These are phyloP conservation scores for Leccinum griseonigrum DNA, from an alignment of 1,284 basidiomycete species.

Conservation along the genomic window DNA sequence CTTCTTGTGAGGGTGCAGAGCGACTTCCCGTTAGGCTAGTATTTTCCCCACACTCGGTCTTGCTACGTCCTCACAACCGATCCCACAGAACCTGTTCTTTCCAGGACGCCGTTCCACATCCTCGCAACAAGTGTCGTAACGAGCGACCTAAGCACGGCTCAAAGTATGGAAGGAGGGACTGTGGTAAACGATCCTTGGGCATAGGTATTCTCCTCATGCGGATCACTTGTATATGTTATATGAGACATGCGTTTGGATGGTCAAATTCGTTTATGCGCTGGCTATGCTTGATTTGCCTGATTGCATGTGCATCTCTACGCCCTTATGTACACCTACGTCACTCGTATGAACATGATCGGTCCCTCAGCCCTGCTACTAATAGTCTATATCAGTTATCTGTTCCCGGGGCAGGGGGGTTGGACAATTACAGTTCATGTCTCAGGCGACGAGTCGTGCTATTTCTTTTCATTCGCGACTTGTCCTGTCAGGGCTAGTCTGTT, in stretches of 20 bases:
- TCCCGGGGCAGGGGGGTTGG: background rate
- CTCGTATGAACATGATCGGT: background rate
- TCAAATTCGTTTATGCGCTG: conserved; percentile 2
- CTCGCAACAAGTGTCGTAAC: conserved; percentile 68
- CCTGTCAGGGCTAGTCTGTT: background rate
- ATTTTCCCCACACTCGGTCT: conserved; percentile 5
- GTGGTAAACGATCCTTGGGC: conserved; percentile 17
- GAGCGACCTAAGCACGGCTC: conserved; percentile 66
- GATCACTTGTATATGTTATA: conserved; percentile 14
- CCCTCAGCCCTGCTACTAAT: background rate
- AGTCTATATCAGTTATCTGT: background rate
- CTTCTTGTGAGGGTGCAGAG: conserved; percentile 67
- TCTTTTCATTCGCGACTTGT: background rate
- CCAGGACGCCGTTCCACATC: conserved; percentile 56
- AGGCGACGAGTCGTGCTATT: background rate
- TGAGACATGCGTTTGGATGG: conserved; percentile 15
- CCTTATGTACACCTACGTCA: conserved; percentile 1
- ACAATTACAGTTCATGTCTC: background rate
- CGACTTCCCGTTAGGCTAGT: conserved; percentile 50
- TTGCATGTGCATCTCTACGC: background rate
- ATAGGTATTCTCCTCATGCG: conserved; percentile 16
- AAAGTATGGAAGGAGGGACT: conserved; percentile 52
- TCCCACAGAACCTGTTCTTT: conserved; percentile 36
- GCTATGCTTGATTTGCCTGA: conserved; percentile 2
- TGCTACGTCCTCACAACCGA: conserved; percentile 1